Evolutionary conservation across 2,329 filamentous ascomycete genomes (phyloP), one percentile per base, ranked within the genome.

Genomic region (Kalaharituber pfeilii): DNA sequence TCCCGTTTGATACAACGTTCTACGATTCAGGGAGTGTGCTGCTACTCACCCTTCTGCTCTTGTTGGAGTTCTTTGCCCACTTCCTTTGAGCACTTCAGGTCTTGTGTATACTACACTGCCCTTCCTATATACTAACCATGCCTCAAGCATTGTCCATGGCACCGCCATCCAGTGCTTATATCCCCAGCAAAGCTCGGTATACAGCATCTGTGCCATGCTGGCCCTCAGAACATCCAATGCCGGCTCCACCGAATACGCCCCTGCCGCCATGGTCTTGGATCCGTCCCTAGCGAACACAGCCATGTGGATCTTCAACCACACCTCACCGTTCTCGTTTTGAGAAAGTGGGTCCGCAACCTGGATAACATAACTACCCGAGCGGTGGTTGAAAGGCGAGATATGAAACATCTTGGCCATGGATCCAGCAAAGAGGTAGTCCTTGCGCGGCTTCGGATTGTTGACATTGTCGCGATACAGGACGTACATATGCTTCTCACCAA

Each of bases 401-500:
- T 86, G 82, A 59, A 87, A 84, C 59, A 84, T 81, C 61, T 88
- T 87, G 5, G 69, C 33, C 51, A 59, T 58, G 59, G 56, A 57
- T 39, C 57, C 30, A 51, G 47, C 50, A 56, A 55, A 60, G 49
- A 52, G 49, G 44, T 61, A 62, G 13, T 53, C 57, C 45, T 57
- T 62, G 15, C 53, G 30, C 6, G 54, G 51, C 11, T 49, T 29
- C 5, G 55, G 54, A 25, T 59, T 61, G 15, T 44, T 24, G 2
- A 62, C 57, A 42, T 66, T 62, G 27, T 67, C 67, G n/a, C 69
- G 67, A 25, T 72, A 71, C 11, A 84, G 67, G 30, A 80, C 71
- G 62, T 84, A 84, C 66, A 81, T 75, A 8, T 80, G 75, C 51
- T 80, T 73, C 66, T 87, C 83, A 50, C 77, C 81, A 63, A 85